Evolutionary conservation across 495 filamentous ascomycete genomes (phyloP), one percentile per base, ranked within the genome.

Genomic region (Neurospora sp.): DNA sequence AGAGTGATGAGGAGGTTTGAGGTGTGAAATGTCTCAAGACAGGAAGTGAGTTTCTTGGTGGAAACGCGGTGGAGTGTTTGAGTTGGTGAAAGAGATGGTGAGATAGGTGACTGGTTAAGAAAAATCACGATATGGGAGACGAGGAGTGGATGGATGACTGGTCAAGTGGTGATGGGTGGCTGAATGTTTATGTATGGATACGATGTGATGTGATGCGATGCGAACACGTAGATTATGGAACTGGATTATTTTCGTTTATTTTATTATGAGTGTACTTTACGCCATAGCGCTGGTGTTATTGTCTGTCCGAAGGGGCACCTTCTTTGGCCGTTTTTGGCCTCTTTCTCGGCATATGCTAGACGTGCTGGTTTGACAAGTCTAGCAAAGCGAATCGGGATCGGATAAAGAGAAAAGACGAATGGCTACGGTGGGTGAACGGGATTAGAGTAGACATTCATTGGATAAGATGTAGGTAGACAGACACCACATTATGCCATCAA

Each of bases 1-100:
- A 97, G 70, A 96, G 96, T 73, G 96, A 97, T 69, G 96, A 98
- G 78, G 94, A 97, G 74, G 88, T 90, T 69, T 92, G 83, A 83
- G 54, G 10, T 27, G 11, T 37, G 23, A 59, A 59, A 39, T 54
- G 46, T 54, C 20, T 31, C 9, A 10, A 12, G 20, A 14, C 20
- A 20, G 12, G 46, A 23, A 54, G 46, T 11, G 18, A n/a, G 10
- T 11, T 48, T 48, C 10, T 48, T 48, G 20, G 20, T 54, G 46
- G 20, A 23, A 23, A 23, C 9, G 10, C 44, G n/a, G 9, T 54
- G 46, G 46, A 11, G 2, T 10, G 20, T 54, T 54, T 54, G 46
- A 9, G 46, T 54, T 54, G 27, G 46, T 54, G 31, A 31, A 23
- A 54, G 46, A 54, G 46, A 54, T 54, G 20, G 20, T 5, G 46